phyloP scores from a whole-genome alignment of 345 rosid species.

The Citrus australasica region DNA sequence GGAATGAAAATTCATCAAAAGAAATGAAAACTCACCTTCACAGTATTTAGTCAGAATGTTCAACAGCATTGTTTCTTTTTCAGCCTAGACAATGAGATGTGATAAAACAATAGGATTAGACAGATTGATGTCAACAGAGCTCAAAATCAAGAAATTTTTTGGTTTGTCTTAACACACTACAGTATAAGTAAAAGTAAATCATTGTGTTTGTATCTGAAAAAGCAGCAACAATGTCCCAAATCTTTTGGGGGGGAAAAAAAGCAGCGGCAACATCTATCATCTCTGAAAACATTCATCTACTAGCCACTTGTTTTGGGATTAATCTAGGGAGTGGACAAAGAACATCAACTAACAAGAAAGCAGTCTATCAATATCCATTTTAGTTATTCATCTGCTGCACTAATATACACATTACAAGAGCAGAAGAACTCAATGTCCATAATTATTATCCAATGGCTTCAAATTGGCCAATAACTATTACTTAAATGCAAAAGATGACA shows the following conservation, averaged over 20 bases:
- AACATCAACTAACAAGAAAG: background rate
- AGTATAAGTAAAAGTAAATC: background rate
- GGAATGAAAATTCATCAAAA: background rate
- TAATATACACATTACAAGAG: background rate
- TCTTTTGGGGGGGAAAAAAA: background rate
- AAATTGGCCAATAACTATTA: background rate
- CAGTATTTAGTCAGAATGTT: conserved; percentile 31
- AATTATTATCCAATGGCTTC: background rate
- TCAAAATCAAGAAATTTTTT: background rate
- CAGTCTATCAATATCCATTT: background rate
- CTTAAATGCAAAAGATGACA: background rate
- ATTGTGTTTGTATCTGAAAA: background rate
- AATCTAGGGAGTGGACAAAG: background rate
- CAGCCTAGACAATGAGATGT: conserved; percentile 30
- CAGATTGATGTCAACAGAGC: background rate
- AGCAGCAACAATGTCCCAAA: background rate
- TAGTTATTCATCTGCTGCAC: background rate
- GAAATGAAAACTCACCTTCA: conserved; percentile 29
- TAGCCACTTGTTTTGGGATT: background rate
- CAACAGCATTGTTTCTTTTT: conserved; percentile 30
- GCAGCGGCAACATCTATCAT: background rate
- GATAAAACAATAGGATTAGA: conserved; percentile 4
- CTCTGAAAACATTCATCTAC: background rate
- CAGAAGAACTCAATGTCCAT: background rate
- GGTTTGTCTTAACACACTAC: background rate